Percentiles rank a stretch among this genome's conserved stretches.
These are phyloP conservation scores for Salvia splendens DNA, from an alignment of 257 asterid species.

Conservation along the genomic window DNA sequence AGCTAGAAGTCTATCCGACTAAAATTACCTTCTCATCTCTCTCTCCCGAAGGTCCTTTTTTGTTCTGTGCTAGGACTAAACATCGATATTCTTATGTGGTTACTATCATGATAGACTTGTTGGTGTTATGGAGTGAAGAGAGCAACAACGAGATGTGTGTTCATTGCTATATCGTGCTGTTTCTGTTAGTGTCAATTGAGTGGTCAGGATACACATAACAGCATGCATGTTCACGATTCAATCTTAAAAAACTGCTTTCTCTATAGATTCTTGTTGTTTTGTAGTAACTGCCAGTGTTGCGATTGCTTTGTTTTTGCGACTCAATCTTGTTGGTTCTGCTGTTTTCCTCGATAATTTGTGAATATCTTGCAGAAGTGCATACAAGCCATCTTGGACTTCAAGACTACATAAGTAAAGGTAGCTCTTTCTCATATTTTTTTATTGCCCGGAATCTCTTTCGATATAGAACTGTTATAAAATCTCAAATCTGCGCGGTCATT, in stretches of 20 bases:
- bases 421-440: constrained; percentile 3
- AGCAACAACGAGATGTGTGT: too few relatives aligned
- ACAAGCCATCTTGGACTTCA: constrained; percentile 71
- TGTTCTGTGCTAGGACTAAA: neutral
- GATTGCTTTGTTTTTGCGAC: neutral
- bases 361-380: constrained; percentile 66
- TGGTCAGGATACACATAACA: too few relatives aligned
- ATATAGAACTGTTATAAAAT: too few relatives aligned
- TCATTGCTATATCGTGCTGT: too few relatives aligned
- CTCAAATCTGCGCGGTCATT: neutral
- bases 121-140: too few relatives aligned
- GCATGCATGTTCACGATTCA: too few relatives aligned
- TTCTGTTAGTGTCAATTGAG: too few relatives aligned
- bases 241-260: too few relatives aligned
- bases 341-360: constrained; percentile 34
- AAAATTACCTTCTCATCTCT: neutral
- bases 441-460: too few relatives aligned
- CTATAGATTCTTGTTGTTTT: too few relatives aligned
- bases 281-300: neutral
- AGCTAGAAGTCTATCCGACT: neutral
- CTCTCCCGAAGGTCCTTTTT: neutral
- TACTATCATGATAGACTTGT: neutral
- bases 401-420: constrained; percentile 63
- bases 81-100: neutral
- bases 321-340: constrained; percentile 27